A percentile compares a stretch with the other conserved stretches of the same genome.
Evolutionary conservation across 164 flowering plant species (phyloP).

Genomic region (Magnolia kwangsiensis): DNA sequence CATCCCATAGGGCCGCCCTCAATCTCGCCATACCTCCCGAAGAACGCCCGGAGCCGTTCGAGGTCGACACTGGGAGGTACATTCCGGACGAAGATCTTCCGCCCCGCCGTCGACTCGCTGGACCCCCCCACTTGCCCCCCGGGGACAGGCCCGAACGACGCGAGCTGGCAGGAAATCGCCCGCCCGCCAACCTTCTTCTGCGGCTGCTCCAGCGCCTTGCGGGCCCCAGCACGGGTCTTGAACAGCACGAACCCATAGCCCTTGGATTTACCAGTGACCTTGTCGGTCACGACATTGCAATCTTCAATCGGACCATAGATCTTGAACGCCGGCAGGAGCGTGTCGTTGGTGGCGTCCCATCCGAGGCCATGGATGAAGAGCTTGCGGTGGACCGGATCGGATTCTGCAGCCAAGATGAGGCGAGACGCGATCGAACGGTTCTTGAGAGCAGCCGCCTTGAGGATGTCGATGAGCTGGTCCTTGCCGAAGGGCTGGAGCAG

Average conservation of each 20-base stretch:
- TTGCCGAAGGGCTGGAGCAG: too few species aligned
- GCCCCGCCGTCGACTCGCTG: background rate
- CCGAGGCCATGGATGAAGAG: constrained; percentile 47
- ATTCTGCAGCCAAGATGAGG: too few species aligned
- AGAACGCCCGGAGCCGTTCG: constrained; percentile 27
- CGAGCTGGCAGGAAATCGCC: constrained; percentile 42
- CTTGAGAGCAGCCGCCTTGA: too few species aligned
- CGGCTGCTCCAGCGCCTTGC: constrained; percentile 36
- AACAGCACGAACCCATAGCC: too few species aligned
- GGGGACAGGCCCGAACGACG: constrained; percentile 30
- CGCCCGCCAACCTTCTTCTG: constrained; percentile 49
- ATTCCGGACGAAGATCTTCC: constrained; percentile 38
- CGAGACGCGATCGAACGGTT: too few species aligned
- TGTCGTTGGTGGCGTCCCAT: constrained; percentile 41
- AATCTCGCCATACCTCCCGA: constrained; percentile 40
- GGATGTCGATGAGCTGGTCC: too few species aligned
- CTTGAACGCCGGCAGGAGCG: constrained; percentile 22
- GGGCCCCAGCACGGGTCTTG: constrained; percentile 27
- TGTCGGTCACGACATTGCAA: constrained; percentile 37
- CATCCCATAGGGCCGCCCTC: constrained; percentile 42
- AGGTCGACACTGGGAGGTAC: constrained; percentile 23
- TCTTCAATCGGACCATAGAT: constrained; percentile 41
- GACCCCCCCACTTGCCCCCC: background rate
- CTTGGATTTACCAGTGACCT: constrained; percentile 13
- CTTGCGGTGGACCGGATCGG: constrained; percentile 40